Evolutionary conservation across 257 asterid genomes (phyloP).

Genomic region (Scutellaria baicalensis): DNA sequence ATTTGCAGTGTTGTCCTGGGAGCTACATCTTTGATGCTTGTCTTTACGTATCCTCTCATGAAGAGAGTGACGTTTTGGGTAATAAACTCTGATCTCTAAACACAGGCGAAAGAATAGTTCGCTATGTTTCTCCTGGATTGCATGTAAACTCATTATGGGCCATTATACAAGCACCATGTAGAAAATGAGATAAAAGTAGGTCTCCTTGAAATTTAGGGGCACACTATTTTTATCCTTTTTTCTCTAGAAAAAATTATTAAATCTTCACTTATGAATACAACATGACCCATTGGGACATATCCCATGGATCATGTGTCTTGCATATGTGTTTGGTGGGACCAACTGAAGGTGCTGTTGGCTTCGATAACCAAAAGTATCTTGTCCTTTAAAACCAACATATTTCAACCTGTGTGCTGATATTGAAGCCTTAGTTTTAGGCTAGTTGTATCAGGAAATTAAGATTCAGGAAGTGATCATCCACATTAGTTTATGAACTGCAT

Average conservation of each 20-base stretch:
- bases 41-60: constrained; percentile 85
- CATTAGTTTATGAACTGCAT: constrained; percentile 2
- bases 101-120: no score
- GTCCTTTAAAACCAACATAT: background rate
- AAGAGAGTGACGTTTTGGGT: constrained; percentile 92
- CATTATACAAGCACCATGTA: background rate
- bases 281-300: constrained; percentile 3
- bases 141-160: background rate
- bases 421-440: background rate
- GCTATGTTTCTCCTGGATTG: background rate
- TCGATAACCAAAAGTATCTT: constrained; percentile 1
- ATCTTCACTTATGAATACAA: constrained; percentile 6
- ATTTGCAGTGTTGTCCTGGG: constrained; percentile 67
- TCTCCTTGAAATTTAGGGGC: background rate
- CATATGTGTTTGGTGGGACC: background rate
- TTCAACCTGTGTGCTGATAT: background rate
- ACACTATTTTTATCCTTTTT: background rate
- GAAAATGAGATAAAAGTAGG: background rate
- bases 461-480: background rate
- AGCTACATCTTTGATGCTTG: constrained; percentile 63
- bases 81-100: constrained; percentile 11
- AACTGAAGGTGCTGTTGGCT: background rate
- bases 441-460: background rate
- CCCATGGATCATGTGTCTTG: background rate
- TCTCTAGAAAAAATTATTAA: background rate